Base-by-base conservation (phyloP, 306 rosid species). In the Vicia faba region DNA sequence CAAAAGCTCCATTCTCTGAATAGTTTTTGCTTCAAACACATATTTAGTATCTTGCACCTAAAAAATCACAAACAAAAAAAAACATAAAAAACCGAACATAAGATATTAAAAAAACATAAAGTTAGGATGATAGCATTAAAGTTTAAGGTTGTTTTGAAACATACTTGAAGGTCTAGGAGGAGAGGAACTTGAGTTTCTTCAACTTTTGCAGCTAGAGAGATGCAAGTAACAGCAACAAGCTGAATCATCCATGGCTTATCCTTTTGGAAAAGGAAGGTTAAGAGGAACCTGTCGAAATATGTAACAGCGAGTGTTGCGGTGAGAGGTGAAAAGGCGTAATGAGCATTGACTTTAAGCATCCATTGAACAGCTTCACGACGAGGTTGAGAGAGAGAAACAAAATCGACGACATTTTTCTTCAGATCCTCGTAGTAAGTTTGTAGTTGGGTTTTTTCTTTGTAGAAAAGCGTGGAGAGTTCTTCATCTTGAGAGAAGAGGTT, bases 121-220 rank as follows among this genome's bases (percentile, higher is more conserved):
- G 1, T 20, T 20, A 20, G n/a, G n/a, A n/a, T n/a, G 2, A 49
- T 8, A 25, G 8, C 1, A 43, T 13, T 8, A 43, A 4, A 1
- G 16, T n/a, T 33, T 33, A 33, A 33, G 38, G 38, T 33, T 33
- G 2, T 7, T 7, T 33, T 33, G 38, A 7, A 16, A 65, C 80
- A 29, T 78, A 93, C 99, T 84, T 93, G 99, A 46, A 93, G 85
- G 73, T 93, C 96, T 44, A 88, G 82, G 72, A 93, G 99, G 65
- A 88, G 91, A 46, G 99, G 99, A 15, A 85, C 97, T 56, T 84
- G 85, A 72, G 91, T 86, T 72, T 93, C 99, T 78, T 93, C 99
- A 43, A 93, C 96, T 83, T 93, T 93, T 12, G 97, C 99, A 2
- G 97, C 99, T 40, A 93, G 11, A 66, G 99, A 90, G 79, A 93